Base-by-base conservation (phyloP, 2,329 filamentous ascomycete genomes). In the Piedraia hortae region DNA sequence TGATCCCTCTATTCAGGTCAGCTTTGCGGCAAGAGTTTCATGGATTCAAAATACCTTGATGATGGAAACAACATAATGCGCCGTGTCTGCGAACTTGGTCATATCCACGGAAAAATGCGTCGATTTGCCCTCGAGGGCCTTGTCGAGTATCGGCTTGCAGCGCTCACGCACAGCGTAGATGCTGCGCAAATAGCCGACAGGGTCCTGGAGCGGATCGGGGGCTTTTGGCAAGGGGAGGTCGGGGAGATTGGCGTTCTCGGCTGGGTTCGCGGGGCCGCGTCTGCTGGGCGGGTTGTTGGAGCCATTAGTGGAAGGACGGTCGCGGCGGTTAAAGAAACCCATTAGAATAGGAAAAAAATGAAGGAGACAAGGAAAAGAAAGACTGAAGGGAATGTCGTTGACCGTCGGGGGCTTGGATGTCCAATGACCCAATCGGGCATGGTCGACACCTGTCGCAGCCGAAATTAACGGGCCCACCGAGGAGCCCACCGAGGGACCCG, bases 21-120 rank as follows among this genome's bases (percentile, higher is more conserved):
- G 7, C 16, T 17, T 10, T 7, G 16, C 7, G 16, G 10, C 12
- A 12, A 25, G 11, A 13, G n/a, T 10, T 10, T 10, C 18, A 14
- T 10, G 15, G 13, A 10, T 9, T 22, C 11, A 14, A 18, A 24
- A 15, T 51, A 80, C 78, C 70, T 88, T 90, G 53, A 91, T 89
- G 31, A 91, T 82, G 18, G 72, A 68, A n/a, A 82, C 68, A 6
- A 90, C 72, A 42, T 89, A 90, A 19, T 60, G 60, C 8, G 80
- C 75, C 1, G 82, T 82, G 31, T 82, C 72, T 20, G 56, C 48
- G 42, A 90, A 82, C 46, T 82, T 88, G 47, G 47, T 48, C 56
- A 80, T 64, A 45, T 91, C 80, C 21, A 90, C 77, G 31, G 74
- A 69, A 37, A 91, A 91, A 43, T 91, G 80, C 34, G 61, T 62